Evolutionary conservation across 805 yeast genomes (phyloP), one percentile per base, ranked within the genome.

Genomic region (Candida palmyrensis): DNA sequence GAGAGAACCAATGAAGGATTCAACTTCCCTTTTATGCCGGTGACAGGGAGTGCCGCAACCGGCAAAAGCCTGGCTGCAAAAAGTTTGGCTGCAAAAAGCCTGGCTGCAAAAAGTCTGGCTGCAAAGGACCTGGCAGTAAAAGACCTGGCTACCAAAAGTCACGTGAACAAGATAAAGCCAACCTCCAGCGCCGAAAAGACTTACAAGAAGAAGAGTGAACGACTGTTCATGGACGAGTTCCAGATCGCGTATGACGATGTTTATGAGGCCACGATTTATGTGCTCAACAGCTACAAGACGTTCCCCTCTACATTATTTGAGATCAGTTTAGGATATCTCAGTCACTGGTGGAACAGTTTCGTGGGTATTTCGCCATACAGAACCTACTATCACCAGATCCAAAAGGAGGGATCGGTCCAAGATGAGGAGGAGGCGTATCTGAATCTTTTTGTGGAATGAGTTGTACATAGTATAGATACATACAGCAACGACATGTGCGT

Each of bases 321-420:
- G 23, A 42, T 75, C 35, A 42, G 59, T 7, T 43, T 87, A 30
- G 60, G 68, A 35, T 65, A 77, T 39, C 29, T 73, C 23, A 71
- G 70, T 37, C 61, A 66, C 25, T 68, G 73, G 53, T 90, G 96
- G 96, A 79, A 82, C 48, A 53, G 53, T 23, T 83, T 86, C 50
- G 68, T 86, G 36, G 95, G 95, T n/a, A 71, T 21, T 21, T 15
- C 14, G 28, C n/a, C n/a, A 21, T 23, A 23, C 20, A 15, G 19
- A 20, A 12, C 22, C 16, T 29, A 18, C 31, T 18, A 29, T 18
- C 18, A 29, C 8, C 24, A 49, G n/a, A 51, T 48, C 19, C 35
- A 48, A 20, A 46, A 33, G 8, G 23, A 14, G 18, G 11, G 23
- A 10, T 22, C 21, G 12, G 22, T 8, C 6, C 13, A 38, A 16